Base-by-base conservation (phyloP, 75 land plant species). In the Azolla pinnata region DNA sequence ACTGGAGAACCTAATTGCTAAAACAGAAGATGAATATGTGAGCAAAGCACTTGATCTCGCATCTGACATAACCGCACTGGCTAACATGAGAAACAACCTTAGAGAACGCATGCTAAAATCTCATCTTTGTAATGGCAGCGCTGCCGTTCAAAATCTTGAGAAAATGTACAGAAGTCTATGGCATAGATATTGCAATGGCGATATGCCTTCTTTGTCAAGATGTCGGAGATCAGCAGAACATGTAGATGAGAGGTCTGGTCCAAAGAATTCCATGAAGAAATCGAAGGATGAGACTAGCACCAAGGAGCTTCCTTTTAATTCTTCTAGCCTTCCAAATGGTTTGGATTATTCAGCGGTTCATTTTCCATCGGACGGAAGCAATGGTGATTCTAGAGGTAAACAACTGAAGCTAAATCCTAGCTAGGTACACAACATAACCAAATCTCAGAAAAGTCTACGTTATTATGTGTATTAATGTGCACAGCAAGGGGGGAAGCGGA, bases 1-100 rank as follows among this genome's bases (percentile, higher is more conserved):
- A 2, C 67, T 88, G 57, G 70, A 63, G 30, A 64, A 68, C 17
- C 62, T 93, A 33, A 66, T 93, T 54, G 90, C 88, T 18, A 77
- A 72, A 67, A 85, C 75, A 33, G 96, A 93, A 68, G 87, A 88
- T 18, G 98, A 88, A 49, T 93, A 93, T 69, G 79, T 93, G 19
- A 63, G 68, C 54, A 61, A 79, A 61, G 96, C 98, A 26, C 31
- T 93, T 35, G 66, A 93, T 4, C 56, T 93, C 54, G 98, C 90
- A 28, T 81, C 84, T 31, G 85, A 88, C 56, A 42, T 79, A 18
- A 21, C 80, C 16, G 62, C 76, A 21, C 90, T 93, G 17, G 52
- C 81, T 31, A 67, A 69, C n/a, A 72, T 86, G 33, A 81, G 90
- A 45, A 67, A 66, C 67, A 72, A 68, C n/a, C 83, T 93, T 5